Evolutionary conservation across 768 basidiomycete genomes (phyloP).

Genomic region (Coprinopsis sp.): DNA sequence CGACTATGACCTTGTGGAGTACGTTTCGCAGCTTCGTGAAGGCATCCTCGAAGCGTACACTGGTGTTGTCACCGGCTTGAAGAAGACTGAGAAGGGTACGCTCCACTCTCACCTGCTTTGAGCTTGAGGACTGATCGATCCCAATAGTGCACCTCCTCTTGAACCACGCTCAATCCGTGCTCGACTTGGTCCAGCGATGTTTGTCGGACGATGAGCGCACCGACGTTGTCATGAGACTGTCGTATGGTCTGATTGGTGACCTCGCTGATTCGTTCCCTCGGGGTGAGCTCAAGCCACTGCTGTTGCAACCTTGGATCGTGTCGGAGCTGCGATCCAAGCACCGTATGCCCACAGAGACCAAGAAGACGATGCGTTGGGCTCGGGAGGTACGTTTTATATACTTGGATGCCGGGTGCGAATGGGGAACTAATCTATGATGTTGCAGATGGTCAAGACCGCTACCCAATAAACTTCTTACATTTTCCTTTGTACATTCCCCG

Average conservation of each 20-base stretch:
- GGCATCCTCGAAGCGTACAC: slow-evolving; percentile 97
- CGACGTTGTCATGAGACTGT: slow-evolving; percentile 68
- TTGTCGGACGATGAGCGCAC: slow-evolving; percentile 78
- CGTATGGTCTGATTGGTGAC: slow-evolving; percentile 88
- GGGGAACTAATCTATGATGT: slow-evolving; percentile 1
- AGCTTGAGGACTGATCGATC: slow-evolving; percentile 1
- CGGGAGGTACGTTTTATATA: slow-evolving; percentile 60
- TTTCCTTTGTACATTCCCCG: slow-evolving; percentile 10
- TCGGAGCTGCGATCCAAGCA: slow-evolving; percentile 67
- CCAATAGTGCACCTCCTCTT: slow-evolving; percentile 49
- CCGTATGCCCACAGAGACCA: slow-evolving; percentile 72
- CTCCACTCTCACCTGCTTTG: neutral
- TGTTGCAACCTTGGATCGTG: slow-evolving; percentile 79
- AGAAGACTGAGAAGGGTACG: slow-evolving; percentile 75
- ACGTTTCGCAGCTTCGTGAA: slow-evolving; percentile 84
- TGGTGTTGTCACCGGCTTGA: slow-evolving; percentile 87
- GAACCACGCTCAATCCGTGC: slow-evolving; percentile 65
- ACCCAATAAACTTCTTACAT: slow-evolving; percentile 52
- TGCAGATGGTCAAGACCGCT: slow-evolving; percentile 74
- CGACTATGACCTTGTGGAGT: slow-evolving; percentile 89
- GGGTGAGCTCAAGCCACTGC: slow-evolving; percentile 73
- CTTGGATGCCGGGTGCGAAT: slow-evolving; percentile 4
- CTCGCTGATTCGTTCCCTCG: slow-evolving; percentile 83
- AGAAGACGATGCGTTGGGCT: slow-evolving; percentile 90
- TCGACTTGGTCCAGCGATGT: slow-evolving; percentile 78